These are phyloP conservation scores for Fraxinus albicans DNA, from an alignment of 305 asterid genomes.

Conservation along the genomic window DNA sequence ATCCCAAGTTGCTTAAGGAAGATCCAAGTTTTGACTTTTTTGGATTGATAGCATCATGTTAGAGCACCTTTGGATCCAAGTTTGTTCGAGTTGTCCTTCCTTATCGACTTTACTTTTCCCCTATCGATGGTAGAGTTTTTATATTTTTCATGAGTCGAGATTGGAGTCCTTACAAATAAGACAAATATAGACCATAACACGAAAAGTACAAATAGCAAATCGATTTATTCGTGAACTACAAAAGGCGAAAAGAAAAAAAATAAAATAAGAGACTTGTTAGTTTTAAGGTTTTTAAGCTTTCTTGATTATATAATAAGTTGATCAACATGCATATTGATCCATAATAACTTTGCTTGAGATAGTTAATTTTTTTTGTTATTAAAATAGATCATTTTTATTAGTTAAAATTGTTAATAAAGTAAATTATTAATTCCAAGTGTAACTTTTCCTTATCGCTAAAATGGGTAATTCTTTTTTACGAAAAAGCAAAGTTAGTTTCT, in stretches of 20 bases:
- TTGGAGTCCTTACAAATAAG: neutral
- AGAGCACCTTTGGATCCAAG: neutral
- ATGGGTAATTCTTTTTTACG: neutral
- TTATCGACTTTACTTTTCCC: neutral
- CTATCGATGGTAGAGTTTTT: no score
- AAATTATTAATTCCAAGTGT: neutral
- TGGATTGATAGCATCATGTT: neutral
- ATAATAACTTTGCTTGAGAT: neutral
- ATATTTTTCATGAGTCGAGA: neutral
- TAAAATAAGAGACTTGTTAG: neutral
- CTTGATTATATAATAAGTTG: neutral
- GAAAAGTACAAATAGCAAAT: neutral
- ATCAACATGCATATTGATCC: neutral
- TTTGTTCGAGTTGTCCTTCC: neutral
- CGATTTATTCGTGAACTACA: neutral
- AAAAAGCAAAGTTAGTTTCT: neutral
- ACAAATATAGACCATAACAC: neutral
- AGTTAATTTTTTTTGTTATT: neutral
- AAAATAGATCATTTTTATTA: neutral
- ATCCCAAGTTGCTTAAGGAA: neutral
- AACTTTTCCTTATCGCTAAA: neutral
- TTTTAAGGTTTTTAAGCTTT: neutral
- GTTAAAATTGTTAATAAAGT: neutral
- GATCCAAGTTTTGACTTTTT: neutral
- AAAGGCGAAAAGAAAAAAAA: neutral